These are phyloP conservation scores for Globisporangium recalcitrans DNA, from an alignment of 352 stramenopile genomes.

Conservation along the genomic window DNA sequence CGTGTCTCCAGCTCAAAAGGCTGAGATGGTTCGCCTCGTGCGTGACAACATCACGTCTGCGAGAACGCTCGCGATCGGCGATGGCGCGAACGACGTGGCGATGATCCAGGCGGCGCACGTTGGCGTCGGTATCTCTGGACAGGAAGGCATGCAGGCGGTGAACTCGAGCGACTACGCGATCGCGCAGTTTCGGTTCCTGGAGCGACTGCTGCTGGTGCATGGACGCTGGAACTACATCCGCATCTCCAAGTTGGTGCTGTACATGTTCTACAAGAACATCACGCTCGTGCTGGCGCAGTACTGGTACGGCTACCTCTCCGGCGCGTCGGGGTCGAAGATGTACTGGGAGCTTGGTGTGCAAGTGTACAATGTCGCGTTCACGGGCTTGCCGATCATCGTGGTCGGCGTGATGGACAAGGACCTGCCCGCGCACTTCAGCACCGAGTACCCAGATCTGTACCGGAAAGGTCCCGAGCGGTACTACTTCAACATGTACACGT, in stretches of 20 bases:
- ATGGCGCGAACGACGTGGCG: conserved; percentile 93
- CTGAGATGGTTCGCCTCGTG: conserved; percentile 73
- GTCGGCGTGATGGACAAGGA: conserved; percentile 84
- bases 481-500: conserved; percentile 80
- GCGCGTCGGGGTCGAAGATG: conserved; percentile 87
- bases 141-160: conserved; percentile 93
- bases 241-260: conserved; percentile 88
- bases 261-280: conserved; percentile 95
- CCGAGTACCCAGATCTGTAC: conserved; percentile 79
- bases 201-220: conserved; percentile 88
- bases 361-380: conserved; percentile 95
- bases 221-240: conserved; percentile 90
- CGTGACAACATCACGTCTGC: conserved; percentile 48
- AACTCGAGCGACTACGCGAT: conserved; percentile 94
- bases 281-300: conserved; percentile 88
- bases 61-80: conserved; percentile 85
- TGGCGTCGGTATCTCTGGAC: conserved; percentile 90
- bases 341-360: conserved; percentile 85
- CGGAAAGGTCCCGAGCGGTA: conserved; percentile 51
- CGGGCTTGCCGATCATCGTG: conserved; percentile 87
- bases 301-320: conserved; percentile 90
- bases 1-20: conserved; percentile 83
- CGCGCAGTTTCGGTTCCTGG: conserved; percentile 91
- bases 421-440: conserved; percentile 61
- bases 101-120: conserved; percentile 95